phyloP scores from a whole-genome alignment of 108 stramenopile species.

The Nitzschia inconspicua region DNA sequence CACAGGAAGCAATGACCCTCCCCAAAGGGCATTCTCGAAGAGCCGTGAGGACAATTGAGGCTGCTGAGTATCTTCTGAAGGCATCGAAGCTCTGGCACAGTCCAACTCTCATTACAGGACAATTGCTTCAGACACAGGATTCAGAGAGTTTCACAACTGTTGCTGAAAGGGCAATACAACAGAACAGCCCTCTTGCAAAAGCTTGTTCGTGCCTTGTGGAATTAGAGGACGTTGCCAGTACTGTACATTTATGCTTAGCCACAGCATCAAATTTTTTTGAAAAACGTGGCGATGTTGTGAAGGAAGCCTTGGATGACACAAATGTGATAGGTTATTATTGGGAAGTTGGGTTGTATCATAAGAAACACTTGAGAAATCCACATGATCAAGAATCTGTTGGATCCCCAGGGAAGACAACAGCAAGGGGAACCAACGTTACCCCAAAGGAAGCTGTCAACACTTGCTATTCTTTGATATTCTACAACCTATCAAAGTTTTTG shows the following conservation, averaged over 20 bases:
- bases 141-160: slow-evolving; percentile 42
- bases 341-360: slow-evolving; percentile 80
- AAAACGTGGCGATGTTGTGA: not conserved
- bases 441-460: slow-evolving; percentile 64
- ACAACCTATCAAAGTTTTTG: slow-evolving; percentile 57
- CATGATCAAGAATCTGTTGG: not conserved
- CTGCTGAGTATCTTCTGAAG: slow-evolving; percentile 50
- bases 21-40: slow-evolving; percentile 37
- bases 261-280: slow-evolving; percentile 74
- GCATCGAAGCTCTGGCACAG: slow-evolving; percentile 80
- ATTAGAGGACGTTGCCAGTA: slow-evolving; percentile 53
- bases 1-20: slow-evolving; percentile 51
- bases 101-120: slow-evolving; percentile 67
- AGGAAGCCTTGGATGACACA: not conserved
- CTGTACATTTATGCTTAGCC: slow-evolving; percentile 77
- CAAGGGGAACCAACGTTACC: slow-evolving; percentile 54
- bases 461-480: slow-evolving; percentile 74
- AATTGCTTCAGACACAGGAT: slow-evolving; percentile 32
- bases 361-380: slow-evolving; percentile 10
- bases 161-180: slow-evolving; percentile 49
- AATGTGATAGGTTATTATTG: slow-evolving; percentile 51
- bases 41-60: slow-evolving; percentile 33
- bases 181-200: slow-evolving; percentile 72
- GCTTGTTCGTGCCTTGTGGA: slow-evolving; percentile 64
- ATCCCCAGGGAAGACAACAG: slow-evolving; percentile 16